Evolutionary conservation across 2,329 filamentous ascomycete species (phyloP).

Genomic region (Aspergillus intermedius): DNA sequence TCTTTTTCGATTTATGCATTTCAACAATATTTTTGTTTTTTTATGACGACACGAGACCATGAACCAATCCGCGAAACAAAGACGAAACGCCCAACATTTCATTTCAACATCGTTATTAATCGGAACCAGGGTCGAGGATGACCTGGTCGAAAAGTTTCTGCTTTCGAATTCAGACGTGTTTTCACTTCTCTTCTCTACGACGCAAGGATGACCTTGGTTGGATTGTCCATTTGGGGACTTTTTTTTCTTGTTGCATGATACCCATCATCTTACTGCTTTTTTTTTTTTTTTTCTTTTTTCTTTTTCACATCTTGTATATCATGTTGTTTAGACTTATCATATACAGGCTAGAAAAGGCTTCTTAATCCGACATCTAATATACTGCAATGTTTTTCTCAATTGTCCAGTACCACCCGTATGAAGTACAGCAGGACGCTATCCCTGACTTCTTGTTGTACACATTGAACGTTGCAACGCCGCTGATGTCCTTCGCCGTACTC

Average conservation of each 20-base stretch:
- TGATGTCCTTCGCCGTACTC: no score
- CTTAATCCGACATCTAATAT: no score
- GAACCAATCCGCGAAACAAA: background rate
- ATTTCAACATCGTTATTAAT: background rate
- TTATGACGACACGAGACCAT: background rate
- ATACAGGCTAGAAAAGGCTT: no score
- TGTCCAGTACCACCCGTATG: no score
- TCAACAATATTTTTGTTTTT: no score
- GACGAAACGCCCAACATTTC: background rate
- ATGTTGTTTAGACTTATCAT: background rate
- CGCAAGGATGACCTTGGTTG: background rate
- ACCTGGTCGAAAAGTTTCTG: constrained; percentile 5
- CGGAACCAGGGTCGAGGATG: background rate
- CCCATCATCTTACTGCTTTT: constrained; percentile 10
- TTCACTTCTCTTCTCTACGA: background rate
- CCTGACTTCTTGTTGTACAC: no score
- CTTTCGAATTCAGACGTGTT: background rate
- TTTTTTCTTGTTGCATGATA: constrained; percentile 12
- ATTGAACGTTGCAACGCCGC: no score
- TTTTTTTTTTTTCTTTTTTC: background rate
- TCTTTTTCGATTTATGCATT: background rate
- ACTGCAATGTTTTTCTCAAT: no score
- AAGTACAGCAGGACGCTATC: no score
- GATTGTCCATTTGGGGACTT: background rate
- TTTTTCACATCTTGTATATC: background rate